Percentiles rank a stretch among this genome's conserved stretches.
Evolutionary conservation across 257 asterid genomes (phyloP).

Genomic region (Echium plantagineum): DNA sequence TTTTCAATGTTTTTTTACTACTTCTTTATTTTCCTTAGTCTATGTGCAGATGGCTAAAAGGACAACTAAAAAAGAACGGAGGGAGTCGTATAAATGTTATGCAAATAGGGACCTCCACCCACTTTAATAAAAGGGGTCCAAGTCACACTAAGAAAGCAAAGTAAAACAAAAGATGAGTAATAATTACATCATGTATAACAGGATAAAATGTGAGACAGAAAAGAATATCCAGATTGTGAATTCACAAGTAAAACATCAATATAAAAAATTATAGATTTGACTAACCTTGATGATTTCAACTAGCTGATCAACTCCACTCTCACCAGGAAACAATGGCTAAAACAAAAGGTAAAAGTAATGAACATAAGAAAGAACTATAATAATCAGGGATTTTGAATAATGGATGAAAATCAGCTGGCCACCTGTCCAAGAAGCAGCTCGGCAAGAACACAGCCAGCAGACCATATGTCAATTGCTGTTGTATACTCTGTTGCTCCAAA

Average conservation of each 20-base stretch:
- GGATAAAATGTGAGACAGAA: background rate
- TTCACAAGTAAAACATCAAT: background rate
- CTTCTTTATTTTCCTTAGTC: no score
- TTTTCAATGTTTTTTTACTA: no score
- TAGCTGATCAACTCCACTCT: slow-evolving; percentile 97
- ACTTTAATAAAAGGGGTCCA: no score
- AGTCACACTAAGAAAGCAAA: no score
- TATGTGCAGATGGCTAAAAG: no score
- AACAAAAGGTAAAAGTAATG: background rate
- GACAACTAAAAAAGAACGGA: no score
- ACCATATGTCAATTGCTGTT: slow-evolving; percentile 45
- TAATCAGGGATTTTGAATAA: background rate
- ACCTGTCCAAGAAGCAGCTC: slow-evolving; percentile 50
- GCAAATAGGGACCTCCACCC: no score
- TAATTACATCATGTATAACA: no score
- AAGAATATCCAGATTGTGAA: background rate
- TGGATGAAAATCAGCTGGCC: background rate
- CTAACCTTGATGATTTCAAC: slow-evolving; percentile 93
- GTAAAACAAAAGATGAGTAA: no score
- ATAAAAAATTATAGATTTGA: slow-evolving; percentile 1
- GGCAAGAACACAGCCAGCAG: slow-evolving; percentile 49
- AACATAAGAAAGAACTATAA: background rate
- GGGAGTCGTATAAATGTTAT: no score
- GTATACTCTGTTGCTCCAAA: slow-evolving; percentile 51
- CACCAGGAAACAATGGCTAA: slow-evolving; percentile 98